A percentile compares a stretch with the other conserved stretches of the same genome.
Conservation (phyloP, 1,284 basidiomycete genomes). For the Caloboletus inedulis region DNA sequence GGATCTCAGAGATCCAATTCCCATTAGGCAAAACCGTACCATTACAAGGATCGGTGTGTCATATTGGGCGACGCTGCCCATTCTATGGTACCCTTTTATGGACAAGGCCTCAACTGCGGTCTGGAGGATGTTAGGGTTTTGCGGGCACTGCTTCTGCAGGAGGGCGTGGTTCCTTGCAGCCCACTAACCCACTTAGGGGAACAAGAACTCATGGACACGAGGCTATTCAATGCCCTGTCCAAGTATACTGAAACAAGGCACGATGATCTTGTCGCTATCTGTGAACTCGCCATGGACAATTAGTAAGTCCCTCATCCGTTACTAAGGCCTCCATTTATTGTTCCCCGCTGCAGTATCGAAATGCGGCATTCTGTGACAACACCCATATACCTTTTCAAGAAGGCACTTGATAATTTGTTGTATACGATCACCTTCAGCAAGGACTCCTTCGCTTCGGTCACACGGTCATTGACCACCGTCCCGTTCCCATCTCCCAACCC, state of each 20-base stretch:
- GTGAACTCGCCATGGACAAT: slow-evolving; percentile 90
- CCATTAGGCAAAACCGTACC: slow-evolving; percentile 77
- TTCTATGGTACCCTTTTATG: slow-evolving; percentile 98
- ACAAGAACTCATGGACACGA: slow-evolving; percentile 45
- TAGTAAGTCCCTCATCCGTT: slow-evolving; percentile 63
- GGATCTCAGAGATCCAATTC: slow-evolving; percentile 25
- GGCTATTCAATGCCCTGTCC: slow-evolving; percentile 64
- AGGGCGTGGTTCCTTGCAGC: slow-evolving; percentile 51
- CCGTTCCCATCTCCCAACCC: slow-evolving; percentile 57
- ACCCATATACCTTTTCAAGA: slow-evolving; percentile 76
- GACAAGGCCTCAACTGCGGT: slow-evolving; percentile 97
- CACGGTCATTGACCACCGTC: slow-evolving; percentile 41
- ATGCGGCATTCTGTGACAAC: slow-evolving; percentile 93
- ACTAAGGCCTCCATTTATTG: slow-evolving; percentile 24
- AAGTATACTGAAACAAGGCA: slow-evolving; percentile 81
- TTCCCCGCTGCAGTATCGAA: slow-evolving; percentile 61
- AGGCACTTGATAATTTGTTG: slow-evolving; percentile 76
- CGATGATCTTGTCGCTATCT: slow-evolving; percentile 87
- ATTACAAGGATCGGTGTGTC: slow-evolving; percentile 85
- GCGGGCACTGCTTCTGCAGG: slow-evolving; percentile 68
- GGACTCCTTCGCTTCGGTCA: slow-evolving; percentile 41
- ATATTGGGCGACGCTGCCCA: slow-evolving; percentile 95
- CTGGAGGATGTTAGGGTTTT: slow-evolving; percentile 95
- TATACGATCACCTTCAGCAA: slow-evolving; percentile 56
- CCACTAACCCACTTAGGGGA: slow-evolving; percentile 34